phyloP scores from a whole-genome alignment of 2,329 filamentous ascomycete species.

The Sporothrix curviconia region DNA sequence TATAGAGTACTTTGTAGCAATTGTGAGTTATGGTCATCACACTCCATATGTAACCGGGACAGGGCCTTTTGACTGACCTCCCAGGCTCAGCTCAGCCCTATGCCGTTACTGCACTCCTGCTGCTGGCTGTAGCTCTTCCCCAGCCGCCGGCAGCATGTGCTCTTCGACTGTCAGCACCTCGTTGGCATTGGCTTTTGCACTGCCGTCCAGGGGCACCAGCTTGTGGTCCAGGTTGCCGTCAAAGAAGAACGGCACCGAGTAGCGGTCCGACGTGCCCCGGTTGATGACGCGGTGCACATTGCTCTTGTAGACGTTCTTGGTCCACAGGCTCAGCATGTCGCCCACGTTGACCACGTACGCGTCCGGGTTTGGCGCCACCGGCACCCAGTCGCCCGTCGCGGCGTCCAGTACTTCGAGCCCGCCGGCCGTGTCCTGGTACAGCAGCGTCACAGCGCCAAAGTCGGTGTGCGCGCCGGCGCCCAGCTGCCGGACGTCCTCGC shows the following conservation, averaged over 20 bases:
- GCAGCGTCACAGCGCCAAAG: conserved; percentile 48
- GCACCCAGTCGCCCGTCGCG: conserved; percentile 36
- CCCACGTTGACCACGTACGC: conserved; percentile 35
- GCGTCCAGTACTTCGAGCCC: conserved; percentile 47
- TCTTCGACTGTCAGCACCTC: conserved; percentile 26
- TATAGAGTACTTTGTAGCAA: too few relatives aligned
- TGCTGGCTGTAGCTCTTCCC: conserved; percentile 23
- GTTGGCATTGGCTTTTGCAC: conserved; percentile 20
- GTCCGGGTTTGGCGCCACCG: conserved; percentile 36
- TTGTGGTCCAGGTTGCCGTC: conserved; percentile 43
- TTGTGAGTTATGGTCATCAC: too few relatives aligned
- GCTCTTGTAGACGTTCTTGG: conserved; percentile 45
- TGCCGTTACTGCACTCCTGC: background rate
- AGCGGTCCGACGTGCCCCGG: conserved; percentile 42
- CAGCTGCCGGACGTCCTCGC: conserved; percentile 31
- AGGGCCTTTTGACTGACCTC: too few relatives aligned
- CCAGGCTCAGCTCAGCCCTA: too few relatives aligned
- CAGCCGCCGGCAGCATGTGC: conserved; percentile 29
- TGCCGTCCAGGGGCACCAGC: conserved; percentile 28
- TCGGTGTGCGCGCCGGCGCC: conserved; percentile 47
- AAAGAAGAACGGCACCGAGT: conserved; percentile 52
- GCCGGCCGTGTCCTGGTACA: conserved; percentile 44
- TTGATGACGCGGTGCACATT: conserved; percentile 52
- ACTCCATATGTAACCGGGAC: too few relatives aligned
- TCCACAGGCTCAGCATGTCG: conserved; percentile 45